Base-by-base conservation (phyloP, 805 yeast species). In the Lachancea nothofagi region DNA sequence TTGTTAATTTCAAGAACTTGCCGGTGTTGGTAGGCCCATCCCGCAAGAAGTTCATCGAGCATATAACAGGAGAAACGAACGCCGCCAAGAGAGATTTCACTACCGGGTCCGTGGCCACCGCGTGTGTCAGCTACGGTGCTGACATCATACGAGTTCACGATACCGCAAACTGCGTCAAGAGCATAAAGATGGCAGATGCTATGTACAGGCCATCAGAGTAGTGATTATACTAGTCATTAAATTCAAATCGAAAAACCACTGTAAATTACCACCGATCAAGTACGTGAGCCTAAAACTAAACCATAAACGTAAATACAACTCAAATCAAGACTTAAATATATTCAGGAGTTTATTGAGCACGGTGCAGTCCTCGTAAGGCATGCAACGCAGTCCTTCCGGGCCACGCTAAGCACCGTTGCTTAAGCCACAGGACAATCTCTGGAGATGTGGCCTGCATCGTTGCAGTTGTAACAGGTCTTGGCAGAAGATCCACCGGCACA, bases 121-220 rank as follows among this genome's bases (percentile, higher is more conserved):
- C 94, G 0, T 75, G 93, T 46, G 72, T 87, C 26, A 80, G 81
- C 9, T 79, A 75, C 50, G 80, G 82, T 1, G 70, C 85, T 0
- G 90, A 88, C 57, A 78, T 93, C 15, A 84, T 90, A 1, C 67
- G 98, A 33, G 95, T 89, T 3, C 98, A 90, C 59, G 94, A 90
- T 58, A 84, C 81, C 26, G 67, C 63, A 44, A 81, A 75, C 43
- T 77, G 74, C 48, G 55, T 62, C 27, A 77, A 79, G 47, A 75
- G 72, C 9, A 60, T 77, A 15, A 61, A 66, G 19, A 67, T 83
- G 47, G 86, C 87, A 3, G 96, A 89, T 63, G 88, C 89, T 0
- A 68, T 58, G 2, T 57, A 58, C 42, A 43, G 49, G 34, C 8
- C 17, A 30, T 8, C 23, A 5, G 15, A 19, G 19, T 14, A 3